A percentile compares a stretch with the other conserved stretches of the same genome.
These are phyloP conservation scores for Mycena venus DNA, from an alignment of 768 basidiomycete genomes.

Conservation along the genomic window DNA sequence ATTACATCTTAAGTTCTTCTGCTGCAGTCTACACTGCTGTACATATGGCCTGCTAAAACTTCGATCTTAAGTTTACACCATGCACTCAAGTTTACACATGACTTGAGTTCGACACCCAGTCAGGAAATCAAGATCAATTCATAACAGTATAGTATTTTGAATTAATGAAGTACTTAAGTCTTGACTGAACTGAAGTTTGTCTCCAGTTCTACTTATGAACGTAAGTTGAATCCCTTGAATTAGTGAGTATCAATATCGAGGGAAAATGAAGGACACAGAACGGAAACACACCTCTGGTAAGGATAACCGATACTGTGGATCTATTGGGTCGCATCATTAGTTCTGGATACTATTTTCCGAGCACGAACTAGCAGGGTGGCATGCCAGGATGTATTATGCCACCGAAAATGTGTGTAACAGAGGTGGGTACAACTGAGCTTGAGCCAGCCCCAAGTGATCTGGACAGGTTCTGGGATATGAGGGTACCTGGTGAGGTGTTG, in stretches of 20 bases:
- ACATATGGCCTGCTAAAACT: background rate
- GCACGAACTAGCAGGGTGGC: constrained; percentile 4
- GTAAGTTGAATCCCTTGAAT: constrained; percentile 2
- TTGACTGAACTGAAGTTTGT: background rate
- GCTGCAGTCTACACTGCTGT: background rate
- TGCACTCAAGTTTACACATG: background rate
- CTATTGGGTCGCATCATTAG: constrained; percentile 4
- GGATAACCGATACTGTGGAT: background rate
- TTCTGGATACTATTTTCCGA: constrained; percentile 1
- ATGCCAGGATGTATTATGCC: constrained; percentile 2
- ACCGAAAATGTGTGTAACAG: background rate
- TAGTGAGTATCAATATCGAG: background rate
- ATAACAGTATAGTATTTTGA: background rate
- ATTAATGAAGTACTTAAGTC: constrained; percentile 4
- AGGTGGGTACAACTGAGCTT: constrained; percentile 7
- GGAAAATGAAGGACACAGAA: background rate
- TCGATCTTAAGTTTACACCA: background rate
- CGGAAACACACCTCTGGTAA: background rate
- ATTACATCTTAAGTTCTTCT: background rate
- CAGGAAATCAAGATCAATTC: constrained; percentile 3
- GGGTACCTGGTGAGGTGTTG: background rate
- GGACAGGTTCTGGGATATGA: background rate
- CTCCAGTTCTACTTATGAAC: background rate
- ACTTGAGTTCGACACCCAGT: background rate
- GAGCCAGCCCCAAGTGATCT: constrained; percentile 1